A percentile compares a stretch with the other conserved stretches of the same genome.
Conservation (phyloP, 1,139 yeast species). For the Diutina mesorugosa region DNA sequence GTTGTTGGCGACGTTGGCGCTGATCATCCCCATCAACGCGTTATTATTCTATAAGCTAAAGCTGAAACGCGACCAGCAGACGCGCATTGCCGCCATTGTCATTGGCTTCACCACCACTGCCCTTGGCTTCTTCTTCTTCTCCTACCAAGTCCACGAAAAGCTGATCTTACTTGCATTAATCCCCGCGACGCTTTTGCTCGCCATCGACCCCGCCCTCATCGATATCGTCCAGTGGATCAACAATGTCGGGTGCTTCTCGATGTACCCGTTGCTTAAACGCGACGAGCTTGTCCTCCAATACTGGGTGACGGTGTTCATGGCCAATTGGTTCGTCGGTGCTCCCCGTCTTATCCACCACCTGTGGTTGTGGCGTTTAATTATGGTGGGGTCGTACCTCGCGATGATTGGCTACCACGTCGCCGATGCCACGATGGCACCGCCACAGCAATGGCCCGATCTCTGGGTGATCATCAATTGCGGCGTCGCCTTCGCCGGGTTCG, state of each 20-base stretch:
- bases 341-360: not conserved
- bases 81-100: constrained; percentile 11
- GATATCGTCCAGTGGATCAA: constrained; percentile 80
- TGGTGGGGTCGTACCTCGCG: constrained; percentile 27
- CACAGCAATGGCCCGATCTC: constrained; percentile 60
- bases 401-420: constrained; percentile 39
- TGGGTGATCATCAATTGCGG: constrained; percentile 72
- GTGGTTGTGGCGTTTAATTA: constrained; percentile 15
- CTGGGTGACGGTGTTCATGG: constrained; percentile 41
- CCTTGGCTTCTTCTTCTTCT: constrained; percentile 78
- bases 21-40: constrained; percentile 42
- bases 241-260: constrained; percentile 71
- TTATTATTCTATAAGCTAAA: constrained; percentile 9
- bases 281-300: constrained; percentile 72
- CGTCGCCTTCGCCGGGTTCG: constrained; percentile 65
- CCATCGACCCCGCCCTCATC: constrained; percentile 43
- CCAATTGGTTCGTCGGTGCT: constrained; percentile 79
- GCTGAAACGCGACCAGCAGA: not conserved
- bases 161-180: constrained; percentile 72
- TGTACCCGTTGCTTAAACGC: constrained; percentile 75
- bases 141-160: constrained; percentile 95
- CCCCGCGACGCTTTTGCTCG: constrained; percentile 61
- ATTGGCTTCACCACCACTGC: constrained; percentile 80
- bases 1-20: constrained; percentile 45
- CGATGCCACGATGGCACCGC: constrained; percentile 42